phyloP scores from a whole-genome alignment of 495 filamentous ascomycete genomes.

The Bombardia bombarda region DNA sequence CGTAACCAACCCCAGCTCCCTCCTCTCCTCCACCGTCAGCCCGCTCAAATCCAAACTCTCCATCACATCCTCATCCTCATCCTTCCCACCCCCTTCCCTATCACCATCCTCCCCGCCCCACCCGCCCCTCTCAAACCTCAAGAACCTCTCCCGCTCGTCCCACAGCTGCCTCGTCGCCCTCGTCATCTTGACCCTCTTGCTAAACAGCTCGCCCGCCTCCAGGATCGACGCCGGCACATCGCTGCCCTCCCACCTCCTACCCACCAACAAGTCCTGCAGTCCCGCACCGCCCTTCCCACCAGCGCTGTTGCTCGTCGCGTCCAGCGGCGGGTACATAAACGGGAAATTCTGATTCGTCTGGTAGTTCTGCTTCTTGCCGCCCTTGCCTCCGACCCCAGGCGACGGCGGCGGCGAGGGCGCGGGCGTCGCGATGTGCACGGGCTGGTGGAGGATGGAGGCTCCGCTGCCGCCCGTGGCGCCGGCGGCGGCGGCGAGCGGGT shows the following conservation, averaged over 20 bases:
- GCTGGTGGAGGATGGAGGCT: conserved; percentile 88
- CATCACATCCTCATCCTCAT: conserved; percentile 40
- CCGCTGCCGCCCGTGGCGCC: conserved; percentile 48
- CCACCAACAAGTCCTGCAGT: conserved; percentile 66
- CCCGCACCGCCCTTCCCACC: conserved; percentile 79
- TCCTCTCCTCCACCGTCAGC: conserved; percentile 39
- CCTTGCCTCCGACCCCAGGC: conserved; percentile 83
- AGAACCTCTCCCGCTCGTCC: conserved; percentile 84
- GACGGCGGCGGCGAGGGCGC: conserved; percentile 96
- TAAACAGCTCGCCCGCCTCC: conserved; percentile 91
- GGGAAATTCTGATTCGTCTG: conserved; percentile 99
- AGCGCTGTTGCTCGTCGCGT: conserved; percentile 70
- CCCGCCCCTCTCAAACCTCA: conserved; percentile 89
- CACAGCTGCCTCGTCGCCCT: conserved; percentile 87
- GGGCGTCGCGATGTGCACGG: conserved; percentile 95
- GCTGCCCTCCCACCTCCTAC: conserved; percentile 78
- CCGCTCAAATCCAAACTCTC: conserved; percentile 43
- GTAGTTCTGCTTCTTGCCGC: conserved; percentile 97
- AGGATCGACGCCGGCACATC: conserved; percentile 89
- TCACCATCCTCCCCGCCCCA: too few relatives aligned
- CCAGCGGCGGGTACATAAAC: conserved; percentile 89
- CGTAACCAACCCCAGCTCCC: conserved; percentile 29
- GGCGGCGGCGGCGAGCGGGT: conserved; percentile 36
- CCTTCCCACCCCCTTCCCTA: too few relatives aligned
- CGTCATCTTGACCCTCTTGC: conserved; percentile 79